Conservation (phyloP, 1,139 yeast genomes). For the Scheffersomyces titani region DNA sequence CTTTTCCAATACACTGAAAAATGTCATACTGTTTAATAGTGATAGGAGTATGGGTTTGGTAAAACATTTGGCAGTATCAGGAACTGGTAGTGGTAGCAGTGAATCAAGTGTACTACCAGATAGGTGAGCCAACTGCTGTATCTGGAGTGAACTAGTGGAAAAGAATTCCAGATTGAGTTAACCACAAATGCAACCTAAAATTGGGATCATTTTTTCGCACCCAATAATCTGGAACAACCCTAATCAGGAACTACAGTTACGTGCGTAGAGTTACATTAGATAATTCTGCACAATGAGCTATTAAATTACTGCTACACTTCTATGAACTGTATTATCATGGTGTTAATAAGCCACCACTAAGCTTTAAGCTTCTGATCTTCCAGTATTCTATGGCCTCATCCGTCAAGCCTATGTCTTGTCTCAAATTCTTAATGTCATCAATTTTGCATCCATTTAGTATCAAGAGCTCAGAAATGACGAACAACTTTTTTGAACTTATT, state of each 20-base stretch:
- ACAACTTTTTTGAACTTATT: conserved; percentile 29
- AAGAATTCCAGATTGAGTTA: background rate
- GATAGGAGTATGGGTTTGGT: background rate
- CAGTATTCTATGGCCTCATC: conserved; percentile 55
- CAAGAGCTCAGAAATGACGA: conserved; percentile 75
- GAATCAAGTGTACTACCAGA: background rate
- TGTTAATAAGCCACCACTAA: conserved; percentile 15
- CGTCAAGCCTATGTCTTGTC: conserved; percentile 33
- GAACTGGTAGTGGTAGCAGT: background rate
- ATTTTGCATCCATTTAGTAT: conserved; percentile 62
- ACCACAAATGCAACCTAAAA: background rate
- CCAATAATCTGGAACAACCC: conserved; percentile 6
- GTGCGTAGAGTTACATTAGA: background rate
- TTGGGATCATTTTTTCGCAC: conserved; percentile 6
- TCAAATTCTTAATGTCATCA: conserved; percentile 25
- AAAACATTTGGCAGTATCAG: background rate
- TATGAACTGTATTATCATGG: background rate
- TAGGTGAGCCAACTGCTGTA: background rate
- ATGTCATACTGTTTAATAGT: conserved; percentile 37
- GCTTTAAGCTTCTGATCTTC: conserved; percentile 41
- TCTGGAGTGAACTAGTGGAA: background rate
- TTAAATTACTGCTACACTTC: background rate
- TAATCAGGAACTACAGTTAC: background rate
- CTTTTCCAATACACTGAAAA: conserved; percentile 70
- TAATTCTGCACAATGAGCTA: background rate